Evolutionary conservation across 306 rosid genomes (phyloP).

Genomic region (Adenanthera pavonina): DNA sequence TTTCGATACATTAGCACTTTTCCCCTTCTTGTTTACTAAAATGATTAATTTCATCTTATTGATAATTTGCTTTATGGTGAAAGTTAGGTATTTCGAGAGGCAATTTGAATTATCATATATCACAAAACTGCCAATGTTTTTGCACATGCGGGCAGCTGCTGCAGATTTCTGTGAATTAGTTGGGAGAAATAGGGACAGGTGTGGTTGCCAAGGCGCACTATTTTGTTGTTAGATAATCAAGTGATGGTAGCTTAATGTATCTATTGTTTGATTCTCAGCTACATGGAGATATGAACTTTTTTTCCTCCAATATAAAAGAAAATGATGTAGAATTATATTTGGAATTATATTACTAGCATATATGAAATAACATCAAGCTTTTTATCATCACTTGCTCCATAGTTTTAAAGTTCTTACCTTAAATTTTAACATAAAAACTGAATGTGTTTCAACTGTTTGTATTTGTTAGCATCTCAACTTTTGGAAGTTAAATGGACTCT

Average conservation of each 20-base stretch:
- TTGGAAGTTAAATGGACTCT: slow-evolving; percentile 20
- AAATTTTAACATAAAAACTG: not conserved
- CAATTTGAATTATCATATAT: slow-evolving; percentile 84
- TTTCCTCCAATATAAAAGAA: not conserved
- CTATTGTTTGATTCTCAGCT: slow-evolving; percentile 30
- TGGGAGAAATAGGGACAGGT: slow-evolving; percentile 77
- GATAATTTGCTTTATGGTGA: slow-evolving; percentile 22
- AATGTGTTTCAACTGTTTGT: slow-evolving; percentile 17
- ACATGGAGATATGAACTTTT: slow-evolving; percentile 16
- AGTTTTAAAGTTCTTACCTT: slow-evolving; percentile 4
- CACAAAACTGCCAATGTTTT: slow-evolving; percentile 90
- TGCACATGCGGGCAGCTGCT: slow-evolving; percentile 97
- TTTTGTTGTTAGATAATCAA: slow-evolving; percentile 26
- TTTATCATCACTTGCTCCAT: not conserved
- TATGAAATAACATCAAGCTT: slow-evolving; percentile 22
- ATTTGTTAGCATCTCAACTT: slow-evolving; percentile 23
- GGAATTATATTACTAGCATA: slow-evolving; percentile 1
- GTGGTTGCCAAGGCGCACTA: slow-evolving; percentile 31
- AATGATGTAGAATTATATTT: not conserved
- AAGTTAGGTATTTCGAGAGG: slow-evolving; percentile 88
- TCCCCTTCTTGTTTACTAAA: not conserved
- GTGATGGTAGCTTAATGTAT: slow-evolving; percentile 20
- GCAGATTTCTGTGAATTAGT: slow-evolving; percentile 89
- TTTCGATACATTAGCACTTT: slow-evolving; percentile 10
- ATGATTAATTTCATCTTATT: slow-evolving; percentile 18